Percentiles rank a stretch among this genome's conserved stretches.
Evolutionary conservation across 495 filamentous ascomycete species (phyloP).

Genomic region (Podospora pseudoanserina): DNA sequence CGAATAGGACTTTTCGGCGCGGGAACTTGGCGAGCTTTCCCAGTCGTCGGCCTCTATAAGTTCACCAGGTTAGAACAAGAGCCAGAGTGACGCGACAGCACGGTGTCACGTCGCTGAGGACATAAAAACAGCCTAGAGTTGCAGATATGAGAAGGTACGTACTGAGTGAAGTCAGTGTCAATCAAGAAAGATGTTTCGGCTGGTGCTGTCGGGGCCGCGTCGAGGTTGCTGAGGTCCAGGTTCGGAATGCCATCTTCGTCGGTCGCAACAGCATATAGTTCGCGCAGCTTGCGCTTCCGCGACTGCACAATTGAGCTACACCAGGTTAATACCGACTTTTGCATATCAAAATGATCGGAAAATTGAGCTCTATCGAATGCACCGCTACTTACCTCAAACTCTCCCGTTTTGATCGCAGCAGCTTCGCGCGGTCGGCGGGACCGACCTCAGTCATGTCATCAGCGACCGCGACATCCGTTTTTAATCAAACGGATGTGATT

Average conservation of each 20-base stretch:
- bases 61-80: slow-evolving; percentile 9
- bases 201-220: slow-evolving; percentile 48
- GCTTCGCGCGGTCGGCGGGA: slow-evolving; percentile 51
- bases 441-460: slow-evolving; percentile 58
- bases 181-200: slow-evolving; percentile 66
- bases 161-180: slow-evolving; percentile 73
- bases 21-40: slow-evolving; percentile 67
- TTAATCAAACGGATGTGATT: slow-evolving; percentile 48
- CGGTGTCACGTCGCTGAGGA: slow-evolving; percentile 23
- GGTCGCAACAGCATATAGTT: slow-evolving; percentile 65
- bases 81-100: slow-evolving; percentile 19
- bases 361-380: slow-evolving; percentile 41
- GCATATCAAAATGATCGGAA: slow-evolving; percentile 45
- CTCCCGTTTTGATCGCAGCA: slow-evolving; percentile 51
- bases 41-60: slow-evolving; percentile 63
- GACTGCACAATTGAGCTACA: slow-evolving; percentile 68
- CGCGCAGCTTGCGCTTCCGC: slow-evolving; percentile 79
- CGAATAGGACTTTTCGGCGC: slow-evolving; percentile 45
- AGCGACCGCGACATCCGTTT: slow-evolving; percentile 57
- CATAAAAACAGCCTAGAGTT: slow-evolving; percentile 14
- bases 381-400: slow-evolving; percentile 45
- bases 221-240: slow-evolving; percentile 40
- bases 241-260: slow-evolving; percentile 43
- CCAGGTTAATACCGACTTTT: slow-evolving; percentile 35
- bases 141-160: slow-evolving; percentile 36